Conservation (phyloP, 2,329 filamentous ascomycete species). For the Aschersonia sp. region DNA sequence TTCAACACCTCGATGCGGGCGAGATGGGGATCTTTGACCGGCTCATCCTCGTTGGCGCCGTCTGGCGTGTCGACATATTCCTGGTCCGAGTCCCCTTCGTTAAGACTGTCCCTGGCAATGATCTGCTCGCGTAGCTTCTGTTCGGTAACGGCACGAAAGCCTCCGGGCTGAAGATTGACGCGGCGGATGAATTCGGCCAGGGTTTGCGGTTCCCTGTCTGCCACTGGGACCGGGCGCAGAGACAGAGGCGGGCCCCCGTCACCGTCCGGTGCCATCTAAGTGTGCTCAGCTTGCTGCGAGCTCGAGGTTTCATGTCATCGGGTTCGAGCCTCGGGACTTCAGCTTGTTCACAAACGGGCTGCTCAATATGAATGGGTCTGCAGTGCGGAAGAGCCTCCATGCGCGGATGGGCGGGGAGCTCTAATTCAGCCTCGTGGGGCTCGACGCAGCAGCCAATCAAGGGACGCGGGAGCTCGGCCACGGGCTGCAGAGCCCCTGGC, state of each 20-base stretch:
- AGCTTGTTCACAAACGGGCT: no score
- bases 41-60: constrained; percentile 29
- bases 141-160: constrained; percentile 70
- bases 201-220: constrained; percentile 40
- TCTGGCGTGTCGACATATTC: constrained; percentile 31
- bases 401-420: no score
- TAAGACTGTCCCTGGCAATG: constrained; percentile 23
- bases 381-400: no score
- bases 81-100: constrained; percentile 25
- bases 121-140: constrained; percentile 58
- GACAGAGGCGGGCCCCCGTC: constrained; percentile 20
- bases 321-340: no score
- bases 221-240: constrained; percentile 30
- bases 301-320: no score
- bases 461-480: no score
- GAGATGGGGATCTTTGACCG: constrained; percentile 29
- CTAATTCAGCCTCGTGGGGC: no score
- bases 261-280: constrained; percentile 13
- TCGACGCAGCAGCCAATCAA: no score
- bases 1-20: constrained; percentile 43
- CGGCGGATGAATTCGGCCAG: constrained; percentile 67
- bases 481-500: no score
- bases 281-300: background rate
- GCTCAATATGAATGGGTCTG: no score
- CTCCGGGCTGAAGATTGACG: constrained; percentile 63